Base-by-base conservation (phyloP, 495 filamentous ascomycete species). In the Mytilinidion resinicola region DNA sequence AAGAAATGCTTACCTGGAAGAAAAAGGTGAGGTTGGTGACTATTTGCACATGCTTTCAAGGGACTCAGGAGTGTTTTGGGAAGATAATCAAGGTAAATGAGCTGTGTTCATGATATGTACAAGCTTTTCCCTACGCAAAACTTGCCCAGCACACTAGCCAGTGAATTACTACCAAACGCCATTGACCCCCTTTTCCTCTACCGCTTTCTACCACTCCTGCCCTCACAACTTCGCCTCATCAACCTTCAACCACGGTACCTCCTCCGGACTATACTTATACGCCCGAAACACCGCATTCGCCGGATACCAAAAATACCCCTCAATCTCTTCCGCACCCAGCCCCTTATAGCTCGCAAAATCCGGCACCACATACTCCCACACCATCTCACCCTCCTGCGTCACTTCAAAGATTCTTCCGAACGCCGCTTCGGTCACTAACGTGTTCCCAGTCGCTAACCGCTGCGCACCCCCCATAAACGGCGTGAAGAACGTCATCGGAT, bases 401-500 rank as follows among this genome's bases (percentile, higher is more conserved):
- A 75, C 72, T 53, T 75, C 73, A 33, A 75, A 66, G 4, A 74
- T 63, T 12, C 61, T 34, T 9, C 61, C 59, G 53, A 70, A 69
- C 11, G 71, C 75, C 49, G 71, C 73, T 59, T 79, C 76, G 15
- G 72, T 76, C 10, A 79, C 38, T 36, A 79, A 44, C 0, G 73
- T 70, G 53, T 78, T 79, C 36, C 73, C 74, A 55, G 70, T 72
- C 5, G 9, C 33, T 20, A 78, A 53, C 20, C 67, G 60, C 61
- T 77, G 75, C 8, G 75, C 76, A 33, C 70, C 70, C n/a, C 76
- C 75, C 76, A 79, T 79, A 48, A 78, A 78, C 10, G 75, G 75
- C 4, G 74, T 77, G 61, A 79, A 77, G 57, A 79, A 76, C 1
- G 70, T 71, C 20, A 78, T 59, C 11, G 70, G 71, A n/a, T 72